Base-by-base conservation (phyloP, 1,139 yeast genomes). In the Yamadazyma aaseri region DNA sequence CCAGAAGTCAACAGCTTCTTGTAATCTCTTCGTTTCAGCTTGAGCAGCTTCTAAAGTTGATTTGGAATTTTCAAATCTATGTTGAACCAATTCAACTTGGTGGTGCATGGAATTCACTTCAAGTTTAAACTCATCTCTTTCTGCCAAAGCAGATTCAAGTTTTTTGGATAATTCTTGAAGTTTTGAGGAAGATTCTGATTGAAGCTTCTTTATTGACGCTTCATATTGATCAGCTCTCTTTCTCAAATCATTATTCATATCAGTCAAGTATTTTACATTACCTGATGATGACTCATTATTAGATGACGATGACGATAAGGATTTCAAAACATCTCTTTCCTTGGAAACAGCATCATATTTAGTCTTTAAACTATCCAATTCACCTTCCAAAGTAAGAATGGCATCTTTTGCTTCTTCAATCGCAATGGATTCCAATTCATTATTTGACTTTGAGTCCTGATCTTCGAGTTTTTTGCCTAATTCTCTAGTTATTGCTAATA, bases 351-450 rank as follows among this genome's bases (percentile, higher is more conserved):
- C 73, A 6, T 68, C 74, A 29, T 75, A 58, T 45, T 73, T 78
- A 4, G 70, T 53, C 39, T 72, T 72, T 14, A 76, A 50, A 23
- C 72, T 63, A 17, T 71, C 69, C 28, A 85, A 60, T 44, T 84
- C 85, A 8, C 78, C 73, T 52, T 85, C 81, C 35, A 90, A 63
- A 2, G 79, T 71, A 23, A 76, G 56, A 28, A 90, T 83, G 1
- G 95, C 92, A 30, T 80, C 80, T 40, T 79, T 79, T 3, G 96
- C 96, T 45, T 83, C 94, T 33, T 71, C 73, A 7, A 82, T 68
- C 1, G 84, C 85, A 8, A 70, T 64, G n/a, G 75, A 70, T 49
- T 80, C 86, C 22, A 75, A 48, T 11, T 52, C 60, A 33, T 49
- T 55, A 11, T 63, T 61, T 25, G 68, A 68, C 39, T 72, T 58